A percentile compares a stretch with the other conserved stretches of the same genome.
These are phyloP conservation scores for Colletotrichum ledebouriae DNA, from an alignment of 2,329 filamentous ascomycete species.

Conservation along the genomic window DNA sequence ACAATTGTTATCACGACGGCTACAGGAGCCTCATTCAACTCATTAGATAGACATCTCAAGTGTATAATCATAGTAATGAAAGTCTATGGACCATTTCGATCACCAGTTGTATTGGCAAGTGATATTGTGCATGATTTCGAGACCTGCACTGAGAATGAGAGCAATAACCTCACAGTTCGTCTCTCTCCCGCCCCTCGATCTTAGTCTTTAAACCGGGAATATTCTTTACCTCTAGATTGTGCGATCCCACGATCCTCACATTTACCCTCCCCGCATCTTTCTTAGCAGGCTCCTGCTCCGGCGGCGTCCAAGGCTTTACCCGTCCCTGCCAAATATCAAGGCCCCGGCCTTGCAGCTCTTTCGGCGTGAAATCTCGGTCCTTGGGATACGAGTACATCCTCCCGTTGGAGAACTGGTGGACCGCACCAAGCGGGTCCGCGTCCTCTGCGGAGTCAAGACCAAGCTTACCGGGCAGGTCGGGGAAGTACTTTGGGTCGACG, in stretches of 20 bases:
- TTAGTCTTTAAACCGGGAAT: slow-evolving; percentile 48
- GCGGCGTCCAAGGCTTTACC: slow-evolving; percentile 52
- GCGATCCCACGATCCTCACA: slow-evolving; percentile 38
- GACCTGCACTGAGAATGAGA: no score
- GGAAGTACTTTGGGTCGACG: slow-evolving; percentile 54
- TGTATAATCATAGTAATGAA: slow-evolving; percentile 32
- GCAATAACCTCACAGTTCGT: slow-evolving; percentile 44
- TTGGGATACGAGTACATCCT: slow-evolving; percentile 54
- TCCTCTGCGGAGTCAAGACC: slow-evolving; percentile 47
- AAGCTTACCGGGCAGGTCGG: slow-evolving; percentile 49
- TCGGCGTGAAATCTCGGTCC: slow-evolving; percentile 46
- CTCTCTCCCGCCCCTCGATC: slow-evolving; percentile 44
- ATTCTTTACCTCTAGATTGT: slow-evolving; percentile 41
- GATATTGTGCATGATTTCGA: no score
- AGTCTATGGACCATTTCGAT: slow-evolving; percentile 10
- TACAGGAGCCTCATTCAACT: slow-evolving; percentile 12
- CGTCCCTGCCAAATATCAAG: slow-evolving; percentile 55
- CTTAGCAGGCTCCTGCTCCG: slow-evolving; percentile 46
- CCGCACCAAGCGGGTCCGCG: slow-evolving; percentile 50
- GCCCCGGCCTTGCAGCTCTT: slow-evolving; percentile 52
- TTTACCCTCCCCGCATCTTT: slow-evolving; percentile 45
- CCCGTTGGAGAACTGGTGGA: slow-evolving; percentile 53
- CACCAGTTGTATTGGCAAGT: no score
- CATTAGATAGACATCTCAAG: slow-evolving; percentile 19
- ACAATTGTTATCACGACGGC: slow-evolving; percentile 11